These are phyloP conservation scores for Pouteria campechiana DNA, from an alignment of 179 eudicot genomes.

Conservation along the genomic window DNA sequence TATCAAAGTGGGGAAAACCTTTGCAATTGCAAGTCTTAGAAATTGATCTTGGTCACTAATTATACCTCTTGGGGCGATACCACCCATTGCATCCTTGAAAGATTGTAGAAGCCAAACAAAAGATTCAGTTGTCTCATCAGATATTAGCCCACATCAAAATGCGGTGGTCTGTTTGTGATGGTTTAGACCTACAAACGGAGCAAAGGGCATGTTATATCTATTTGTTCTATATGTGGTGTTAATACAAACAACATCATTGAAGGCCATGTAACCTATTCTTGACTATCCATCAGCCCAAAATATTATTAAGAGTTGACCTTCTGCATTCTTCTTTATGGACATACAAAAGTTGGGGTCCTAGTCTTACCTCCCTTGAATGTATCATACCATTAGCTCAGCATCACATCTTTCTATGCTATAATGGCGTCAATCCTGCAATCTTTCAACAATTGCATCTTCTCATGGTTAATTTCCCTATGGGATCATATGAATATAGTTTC, in stretches of 20 bases:
- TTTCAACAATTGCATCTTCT: too few species aligned
- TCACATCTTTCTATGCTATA: too few species aligned
- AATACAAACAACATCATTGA: constrained; percentile 54
- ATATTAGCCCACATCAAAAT: constrained; percentile 67
- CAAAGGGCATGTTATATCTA: constrained; percentile 57
- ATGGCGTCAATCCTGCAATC: too few species aligned
- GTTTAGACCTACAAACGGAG: constrained; percentile 63
- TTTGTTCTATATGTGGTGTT: constrained; percentile 53
- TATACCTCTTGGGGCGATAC: constrained; percentile 43
- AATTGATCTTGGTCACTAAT: constrained; percentile 51
- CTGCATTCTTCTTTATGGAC: too few species aligned
- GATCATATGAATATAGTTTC: too few species aligned
- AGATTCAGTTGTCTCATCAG: constrained; percentile 44
- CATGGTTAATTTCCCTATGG: too few species aligned
- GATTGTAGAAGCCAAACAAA: constrained; percentile 66
- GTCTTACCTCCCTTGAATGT: too few species aligned
- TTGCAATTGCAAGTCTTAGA: constrained; percentile 31
- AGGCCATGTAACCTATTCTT: constrained; percentile 49
- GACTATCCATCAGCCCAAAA: constrained; percentile 78
- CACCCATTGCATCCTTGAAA: constrained; percentile 67
- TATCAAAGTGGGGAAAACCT: constrained; percentile 41
- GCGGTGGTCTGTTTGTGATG: constrained; percentile 63
- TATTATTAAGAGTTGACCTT: too few species aligned
- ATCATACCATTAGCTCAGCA: too few species aligned
- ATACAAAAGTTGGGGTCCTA: too few species aligned